Percentiles rank a stretch among this genome's conserved stretches.
Evolutionary conservation across 352 stramenopile genomes (phyloP).

Genomic region (Hyphochytrium catenoides): DNA sequence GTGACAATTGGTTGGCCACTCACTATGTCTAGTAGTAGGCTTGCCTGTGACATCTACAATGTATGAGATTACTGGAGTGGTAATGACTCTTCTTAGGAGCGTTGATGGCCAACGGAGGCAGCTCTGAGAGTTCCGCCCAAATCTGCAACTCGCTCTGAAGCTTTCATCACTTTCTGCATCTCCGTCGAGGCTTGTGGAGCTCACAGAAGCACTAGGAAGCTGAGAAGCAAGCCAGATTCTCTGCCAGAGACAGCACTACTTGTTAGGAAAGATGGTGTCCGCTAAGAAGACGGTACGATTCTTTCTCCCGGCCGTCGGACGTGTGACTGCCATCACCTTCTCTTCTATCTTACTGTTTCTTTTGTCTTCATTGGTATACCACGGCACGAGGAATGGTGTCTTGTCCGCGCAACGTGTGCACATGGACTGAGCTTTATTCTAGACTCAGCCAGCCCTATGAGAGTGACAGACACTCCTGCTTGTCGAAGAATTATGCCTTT

Average conservation of each 20-base stretch:
- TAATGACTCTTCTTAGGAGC: too few relatives aligned
- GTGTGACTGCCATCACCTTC: not conserved
- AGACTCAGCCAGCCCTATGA: not conserved
- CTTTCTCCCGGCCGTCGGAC: constrained; percentile 13
- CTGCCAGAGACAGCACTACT: too few relatives aligned
- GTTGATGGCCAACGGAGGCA: too few relatives aligned
- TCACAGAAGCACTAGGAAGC: too few relatives aligned
- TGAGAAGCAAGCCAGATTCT: constrained; percentile 48
- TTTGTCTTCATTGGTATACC: constrained; percentile 13
- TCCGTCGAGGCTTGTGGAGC: too few relatives aligned
- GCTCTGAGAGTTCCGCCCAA: too few relatives aligned
- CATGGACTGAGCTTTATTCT: not conserved
- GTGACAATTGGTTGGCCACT: too few relatives aligned
- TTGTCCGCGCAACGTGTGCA: not conserved
- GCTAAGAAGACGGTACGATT: constrained; percentile 70
- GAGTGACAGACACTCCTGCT: not conserved
- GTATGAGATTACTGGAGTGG: too few relatives aligned
- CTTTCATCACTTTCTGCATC: too few relatives aligned
- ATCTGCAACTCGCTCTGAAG: too few relatives aligned
- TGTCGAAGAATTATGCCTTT: constrained; percentile 3
- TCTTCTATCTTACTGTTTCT: constrained; percentile 5
- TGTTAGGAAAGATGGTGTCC: constrained; percentile 68
- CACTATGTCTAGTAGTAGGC: too few relatives aligned
- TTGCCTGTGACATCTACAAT: too few relatives aligned
- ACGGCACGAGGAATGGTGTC: constrained; percentile 23